These are phyloP conservation scores for Aspergillus caelatus DNA, from an alignment of 2,329 filamentous ascomycete species.

Conservation along the genomic window DNA sequence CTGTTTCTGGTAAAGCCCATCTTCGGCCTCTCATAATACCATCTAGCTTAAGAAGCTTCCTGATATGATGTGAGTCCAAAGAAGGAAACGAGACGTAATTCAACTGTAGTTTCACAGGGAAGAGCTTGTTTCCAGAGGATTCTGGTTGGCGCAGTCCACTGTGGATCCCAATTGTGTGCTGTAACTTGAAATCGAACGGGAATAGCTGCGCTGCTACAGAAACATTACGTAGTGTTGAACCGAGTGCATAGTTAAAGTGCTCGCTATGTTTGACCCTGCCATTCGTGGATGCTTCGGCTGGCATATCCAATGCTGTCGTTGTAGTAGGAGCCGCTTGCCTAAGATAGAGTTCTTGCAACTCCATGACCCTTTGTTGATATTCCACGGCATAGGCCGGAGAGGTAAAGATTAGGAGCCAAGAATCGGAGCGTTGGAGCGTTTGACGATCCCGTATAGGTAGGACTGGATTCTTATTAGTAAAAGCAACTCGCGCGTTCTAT, in stretches of 20 bases:
- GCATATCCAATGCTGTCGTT: neutral
- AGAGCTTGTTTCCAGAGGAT: neutral
- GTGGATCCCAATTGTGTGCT: neutral
- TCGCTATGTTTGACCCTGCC: neutral
- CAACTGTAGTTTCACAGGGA: neutral
- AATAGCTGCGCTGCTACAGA: conserved; percentile 1
- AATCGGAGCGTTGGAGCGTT: neutral
- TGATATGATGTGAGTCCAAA: neutral
- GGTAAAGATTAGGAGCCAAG: neutral
- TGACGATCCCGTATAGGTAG: neutral
- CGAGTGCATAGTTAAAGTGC: neutral
- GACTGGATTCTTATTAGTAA: neutral
- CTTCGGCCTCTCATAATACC: neutral
- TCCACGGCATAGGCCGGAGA: neutral
- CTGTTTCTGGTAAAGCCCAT: neutral
- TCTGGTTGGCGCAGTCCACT: neutral
- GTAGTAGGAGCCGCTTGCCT: neutral
- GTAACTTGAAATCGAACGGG: neutral
- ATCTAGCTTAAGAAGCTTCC: neutral
- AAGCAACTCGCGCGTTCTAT: neutral
- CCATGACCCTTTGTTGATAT: neutral
- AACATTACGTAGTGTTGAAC: neutral
- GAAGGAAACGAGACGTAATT: neutral
- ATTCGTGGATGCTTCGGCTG: neutral
- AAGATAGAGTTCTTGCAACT: neutral